Conservation (phyloP, 352 stramenopile species). For the Elongisporangium prolatum region DNA sequence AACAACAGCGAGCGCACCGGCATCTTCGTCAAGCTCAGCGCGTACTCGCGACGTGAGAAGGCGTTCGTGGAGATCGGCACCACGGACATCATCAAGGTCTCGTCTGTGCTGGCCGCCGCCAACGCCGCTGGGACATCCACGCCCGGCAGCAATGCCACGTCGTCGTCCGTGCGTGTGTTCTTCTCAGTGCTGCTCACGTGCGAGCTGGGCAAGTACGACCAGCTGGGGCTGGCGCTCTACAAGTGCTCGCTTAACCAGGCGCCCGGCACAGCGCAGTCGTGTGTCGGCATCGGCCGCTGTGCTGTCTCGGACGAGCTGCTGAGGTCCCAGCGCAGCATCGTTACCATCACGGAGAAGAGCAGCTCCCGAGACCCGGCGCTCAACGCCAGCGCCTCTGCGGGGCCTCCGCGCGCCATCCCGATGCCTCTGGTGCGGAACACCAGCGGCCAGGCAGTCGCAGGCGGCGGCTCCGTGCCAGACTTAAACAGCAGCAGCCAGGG, state of each 20-base stretch:
- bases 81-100: conserved; percentile 58
- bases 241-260: conserved; percentile 42
- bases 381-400: neutral
- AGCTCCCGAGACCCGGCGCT: conserved; percentile 5
- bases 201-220: conserved; percentile 54
- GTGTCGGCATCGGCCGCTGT: conserved; percentile 47
- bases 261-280: conserved; percentile 33
- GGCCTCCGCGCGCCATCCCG: neutral
- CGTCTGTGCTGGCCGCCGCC: conserved; percentile 31
- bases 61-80: conserved; percentile 45
- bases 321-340: conserved; percentile 27
- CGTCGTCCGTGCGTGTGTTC: conserved; percentile 28
- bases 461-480: neutral
- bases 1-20: conserved; percentile 34
- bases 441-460: neutral
- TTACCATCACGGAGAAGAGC: conserved; percentile 43
- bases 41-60: conserved; percentile 37
- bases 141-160: neutral
- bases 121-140: conserved; percentile 7
- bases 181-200: conserved; percentile 56
- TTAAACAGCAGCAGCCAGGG: conserved; percentile 25
- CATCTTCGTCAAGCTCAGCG: conserved; percentile 53
- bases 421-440: neutral
- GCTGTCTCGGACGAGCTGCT: conserved; percentile 52
- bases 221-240: conserved; percentile 62